Conservation (phyloP, 2,329 filamentous ascomycete species). For the Sarocladium brachiariae region DNA sequence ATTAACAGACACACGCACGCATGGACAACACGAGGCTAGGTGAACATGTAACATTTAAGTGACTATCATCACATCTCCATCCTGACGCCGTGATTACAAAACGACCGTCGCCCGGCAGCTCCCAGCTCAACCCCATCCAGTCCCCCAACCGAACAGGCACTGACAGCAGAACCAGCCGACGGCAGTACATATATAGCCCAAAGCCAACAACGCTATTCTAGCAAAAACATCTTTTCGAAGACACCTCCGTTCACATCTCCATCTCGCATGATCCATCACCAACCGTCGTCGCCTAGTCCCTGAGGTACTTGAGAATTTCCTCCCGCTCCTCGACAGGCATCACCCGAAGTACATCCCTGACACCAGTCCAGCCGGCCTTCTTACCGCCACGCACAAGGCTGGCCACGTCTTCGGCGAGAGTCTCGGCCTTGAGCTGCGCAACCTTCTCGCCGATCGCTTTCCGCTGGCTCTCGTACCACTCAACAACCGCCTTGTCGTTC, state of each 20-base stretch:
- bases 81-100: conserved; percentile 8
- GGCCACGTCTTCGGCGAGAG: conserved; percentile 43
- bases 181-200: conserved; percentile 2
- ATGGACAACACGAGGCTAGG: too few species aligned
- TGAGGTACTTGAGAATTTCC: conserved; percentile 59
- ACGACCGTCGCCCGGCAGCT: neutral
- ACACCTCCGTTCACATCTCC: too few species aligned
- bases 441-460: conserved; percentile 78
- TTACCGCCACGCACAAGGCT: conserved; percentile 38
- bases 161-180: neutral
- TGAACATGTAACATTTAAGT: conserved; percentile 8
- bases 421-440: conserved; percentile 73
- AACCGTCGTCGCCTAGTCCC: conserved; percentile 27
- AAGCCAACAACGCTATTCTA: conserved; percentile 9
- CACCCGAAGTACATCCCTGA: conserved; percentile 77
- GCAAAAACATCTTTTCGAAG: neutral
- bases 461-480: conserved; percentile 95
- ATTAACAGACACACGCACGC: too few species aligned
- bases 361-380: conserved; percentile 73
- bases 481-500: conserved; percentile 75
- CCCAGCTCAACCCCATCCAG: neutral
- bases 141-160: conserved; percentile 8
- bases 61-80: neutral
- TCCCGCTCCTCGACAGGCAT: conserved; percentile 87
- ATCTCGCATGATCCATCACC: neutral